Conservation (phyloP, 2,329 filamentous ascomycete species). For the Penicillium polonicum region DNA sequence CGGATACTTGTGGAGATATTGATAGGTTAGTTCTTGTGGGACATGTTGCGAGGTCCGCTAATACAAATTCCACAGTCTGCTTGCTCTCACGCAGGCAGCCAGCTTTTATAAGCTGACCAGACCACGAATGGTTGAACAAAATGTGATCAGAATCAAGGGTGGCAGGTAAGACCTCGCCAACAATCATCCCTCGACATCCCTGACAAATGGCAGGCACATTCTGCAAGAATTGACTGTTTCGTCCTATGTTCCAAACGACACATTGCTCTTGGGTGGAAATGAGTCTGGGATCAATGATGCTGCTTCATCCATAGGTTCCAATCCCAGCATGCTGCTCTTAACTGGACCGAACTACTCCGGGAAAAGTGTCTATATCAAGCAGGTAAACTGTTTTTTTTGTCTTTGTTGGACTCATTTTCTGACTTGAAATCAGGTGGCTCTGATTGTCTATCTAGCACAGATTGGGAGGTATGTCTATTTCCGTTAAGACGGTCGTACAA, state of each 20-base stretch:
- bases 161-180: constrained; percentile 59
- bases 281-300: neutral
- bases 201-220: constrained; percentile 58
- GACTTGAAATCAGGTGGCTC: constrained; percentile 56
- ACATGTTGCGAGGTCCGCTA: neutral
- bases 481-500: neutral
- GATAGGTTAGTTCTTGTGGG: constrained; percentile 55
- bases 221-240: constrained; percentile 81
- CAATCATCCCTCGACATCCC: neutral
- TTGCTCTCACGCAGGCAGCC: constrained; percentile 78
- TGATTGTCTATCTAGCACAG: constrained; percentile 90
- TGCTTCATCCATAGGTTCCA: constrained; percentile 15
- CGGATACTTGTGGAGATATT: constrained; percentile 79
- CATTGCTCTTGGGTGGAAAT: constrained; percentile 62
- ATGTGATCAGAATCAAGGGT: constrained; percentile 69
- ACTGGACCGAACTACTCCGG: constrained; percentile 96
- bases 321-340: constrained; percentile 71
- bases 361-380: constrained; percentile 94
- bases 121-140: constrained; percentile 68
- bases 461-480: constrained; percentile 58
- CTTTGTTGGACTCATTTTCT: constrained; percentile 1
- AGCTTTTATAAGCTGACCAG: constrained; percentile 67
- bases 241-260: constrained; percentile 80
- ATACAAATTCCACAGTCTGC: constrained; percentile 53
- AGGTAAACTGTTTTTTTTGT: constrained; percentile 43